Conservation (phyloP, 2,329 filamentous ascomycete genomes). For the Alternaria novae-zelandiae region DNA sequence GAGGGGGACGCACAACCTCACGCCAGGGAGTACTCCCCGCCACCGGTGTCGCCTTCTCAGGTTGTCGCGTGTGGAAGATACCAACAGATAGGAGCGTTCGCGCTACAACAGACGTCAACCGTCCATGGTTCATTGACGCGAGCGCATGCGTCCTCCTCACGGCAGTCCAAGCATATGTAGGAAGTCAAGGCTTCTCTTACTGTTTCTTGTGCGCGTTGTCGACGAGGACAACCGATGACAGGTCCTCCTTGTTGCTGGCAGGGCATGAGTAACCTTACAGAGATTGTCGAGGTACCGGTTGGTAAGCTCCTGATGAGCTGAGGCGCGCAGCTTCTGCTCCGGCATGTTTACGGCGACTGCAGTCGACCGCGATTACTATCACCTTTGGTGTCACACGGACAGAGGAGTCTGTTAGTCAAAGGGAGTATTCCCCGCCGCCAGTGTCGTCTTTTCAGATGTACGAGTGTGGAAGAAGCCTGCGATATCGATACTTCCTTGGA, state of each 20-base stretch:
- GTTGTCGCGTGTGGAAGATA: constrained; percentile 31
- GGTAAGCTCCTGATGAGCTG: constrained; percentile 17
- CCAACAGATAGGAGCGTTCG: constrained; percentile 32
- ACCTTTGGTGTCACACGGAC: not conserved
- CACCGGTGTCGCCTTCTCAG: constrained; percentile 36
- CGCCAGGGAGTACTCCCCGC: constrained; percentile 31
- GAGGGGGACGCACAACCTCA: constrained; percentile 19
- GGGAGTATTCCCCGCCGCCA: constrained; percentile 15
- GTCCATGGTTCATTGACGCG: constrained; percentile 34
- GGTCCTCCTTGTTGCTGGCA: not conserved
- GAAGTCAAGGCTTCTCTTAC: constrained; percentile 15
- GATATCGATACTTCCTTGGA: constrained; percentile 16
- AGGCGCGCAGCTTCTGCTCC: constrained; percentile 6
- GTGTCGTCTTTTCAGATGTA: constrained; percentile 24
- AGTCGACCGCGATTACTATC: not conserved
- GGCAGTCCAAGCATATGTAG: constrained; percentile 22
- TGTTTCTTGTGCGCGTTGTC: constrained; percentile 3
- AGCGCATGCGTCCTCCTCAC: constrained; percentile 23
- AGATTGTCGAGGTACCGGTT: constrained; percentile 2
- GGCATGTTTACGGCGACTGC: constrained; percentile 4
- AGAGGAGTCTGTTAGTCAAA: constrained; percentile 12
- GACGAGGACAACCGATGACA: not conserved
- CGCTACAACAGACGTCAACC: constrained; percentile 31
- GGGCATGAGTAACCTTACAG: not conserved
- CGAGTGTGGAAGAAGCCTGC: constrained; percentile 25